Evolutionary conservation across 164 flowering plant genomes (phyloP).

Genomic region (Chimonanthus praecox): DNA sequence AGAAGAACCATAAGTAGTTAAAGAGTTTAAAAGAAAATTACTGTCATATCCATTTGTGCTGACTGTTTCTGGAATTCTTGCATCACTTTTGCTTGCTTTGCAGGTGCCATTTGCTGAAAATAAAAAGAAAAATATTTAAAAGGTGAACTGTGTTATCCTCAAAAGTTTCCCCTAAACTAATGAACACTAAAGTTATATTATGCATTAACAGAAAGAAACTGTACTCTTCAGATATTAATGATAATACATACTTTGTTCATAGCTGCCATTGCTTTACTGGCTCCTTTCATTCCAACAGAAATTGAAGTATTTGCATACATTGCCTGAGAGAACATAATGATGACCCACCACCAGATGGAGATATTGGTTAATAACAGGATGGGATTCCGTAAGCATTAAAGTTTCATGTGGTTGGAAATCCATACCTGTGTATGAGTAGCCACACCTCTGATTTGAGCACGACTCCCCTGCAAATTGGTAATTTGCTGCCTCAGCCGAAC

Average conservation of each 20-base stretch:
- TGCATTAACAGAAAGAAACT: too few species aligned
- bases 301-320: slow-evolving; percentile 86
- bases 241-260: slow-evolving; percentile 65
- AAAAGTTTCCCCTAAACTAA: too few species aligned
- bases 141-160: not conserved
- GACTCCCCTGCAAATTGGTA: slow-evolving; percentile 89
- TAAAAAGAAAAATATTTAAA: not conserved
- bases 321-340: slow-evolving; percentile 37
- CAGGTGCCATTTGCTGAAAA: slow-evolving; percentile 80
- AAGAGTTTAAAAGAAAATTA: slow-evolving; percentile 18
- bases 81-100: slow-evolving; percentile 72
- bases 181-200: too few species aligned
- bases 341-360: not conserved
- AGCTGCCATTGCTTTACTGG: slow-evolving; percentile 86
- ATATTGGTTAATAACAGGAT: not conserved
- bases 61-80: slow-evolving; percentile 84
- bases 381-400: not conserved
- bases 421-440: slow-evolving; percentile 89
- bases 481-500: slow-evolving; percentile 89
- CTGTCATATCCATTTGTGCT: slow-evolving; percentile 91
- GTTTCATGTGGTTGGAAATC: not conserved
- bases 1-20: not conserved
- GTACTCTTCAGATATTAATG: not conserved
- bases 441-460: slow-evolving; percentile 94
- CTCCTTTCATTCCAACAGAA: slow-evolving; percentile 91